These are phyloP conservation scores for Phalaenopsis aphrodite DNA, from an alignment of 106 monocot genomes.

Conservation along the genomic window DNA sequence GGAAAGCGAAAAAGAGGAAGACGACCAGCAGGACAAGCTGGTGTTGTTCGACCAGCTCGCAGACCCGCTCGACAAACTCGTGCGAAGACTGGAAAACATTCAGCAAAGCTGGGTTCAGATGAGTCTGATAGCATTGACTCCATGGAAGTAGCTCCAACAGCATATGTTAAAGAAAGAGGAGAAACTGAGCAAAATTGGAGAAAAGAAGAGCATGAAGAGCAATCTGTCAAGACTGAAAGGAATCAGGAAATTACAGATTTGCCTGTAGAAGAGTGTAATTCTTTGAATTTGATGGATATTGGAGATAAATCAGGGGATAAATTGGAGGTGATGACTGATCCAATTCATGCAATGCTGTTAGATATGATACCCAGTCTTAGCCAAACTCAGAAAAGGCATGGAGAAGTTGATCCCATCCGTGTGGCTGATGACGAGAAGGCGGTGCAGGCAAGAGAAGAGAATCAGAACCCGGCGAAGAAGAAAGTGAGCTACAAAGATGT, in stretches of 20 bases:
- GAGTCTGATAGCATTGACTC: conserved; percentile 24
- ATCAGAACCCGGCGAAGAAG: conserved; percentile 40
- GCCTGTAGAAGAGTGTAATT: background rate
- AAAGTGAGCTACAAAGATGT: conserved; percentile 94
- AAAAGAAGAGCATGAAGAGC: background rate
- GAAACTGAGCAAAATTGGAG: background rate
- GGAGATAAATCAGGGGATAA: conserved; percentile 21
- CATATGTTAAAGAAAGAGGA: background rate
- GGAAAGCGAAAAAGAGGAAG: conserved; percentile 55
- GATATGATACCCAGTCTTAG: conserved; percentile 85
- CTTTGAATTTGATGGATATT: conserved; percentile 8
- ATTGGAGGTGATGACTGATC: conserved; percentile 52
- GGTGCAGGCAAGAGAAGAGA: conserved; percentile 1
- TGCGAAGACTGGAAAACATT: conserved; percentile 37
- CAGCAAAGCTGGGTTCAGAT: conserved; percentile 37
- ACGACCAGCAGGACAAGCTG: conserved; percentile 12
- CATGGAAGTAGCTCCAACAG: conserved; percentile 11
- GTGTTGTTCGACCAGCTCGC: conserved; percentile 21
- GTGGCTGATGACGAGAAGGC: conserved; percentile 10
- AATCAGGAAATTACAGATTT: background rate
- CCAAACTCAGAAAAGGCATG: conserved; percentile 33
- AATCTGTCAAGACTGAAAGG: background rate
- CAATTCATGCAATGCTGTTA: conserved; percentile 74
- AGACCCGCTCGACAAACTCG: conserved; percentile 36
- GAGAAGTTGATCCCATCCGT: background rate